Percentiles rank a stretch among this genome's conserved stretches.
These are phyloP conservation scores for Forsythia suspensa DNA, from an alignment of 257 asterid genomes.

Conservation along the genomic window DNA sequence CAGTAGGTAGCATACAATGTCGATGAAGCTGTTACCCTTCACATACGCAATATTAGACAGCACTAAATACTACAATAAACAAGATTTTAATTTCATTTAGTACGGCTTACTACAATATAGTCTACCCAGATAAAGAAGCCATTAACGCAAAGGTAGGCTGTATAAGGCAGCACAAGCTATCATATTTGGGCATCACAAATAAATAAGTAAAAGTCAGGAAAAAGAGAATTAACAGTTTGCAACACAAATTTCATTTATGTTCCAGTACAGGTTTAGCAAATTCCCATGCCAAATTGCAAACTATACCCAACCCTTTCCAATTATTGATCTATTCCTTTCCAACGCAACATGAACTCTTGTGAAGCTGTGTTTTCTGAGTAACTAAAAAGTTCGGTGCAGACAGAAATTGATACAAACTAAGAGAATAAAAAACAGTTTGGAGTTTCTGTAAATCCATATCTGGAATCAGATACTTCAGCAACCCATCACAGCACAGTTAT, in stretches of 20 bases:
- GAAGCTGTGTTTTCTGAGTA: background rate
- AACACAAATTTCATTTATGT: background rate
- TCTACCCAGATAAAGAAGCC: background rate
- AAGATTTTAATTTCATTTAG: no score
- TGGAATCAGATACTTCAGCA: constrained; percentile 42
- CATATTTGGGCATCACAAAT: background rate
- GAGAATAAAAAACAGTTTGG: background rate
- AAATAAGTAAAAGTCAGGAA: background rate
- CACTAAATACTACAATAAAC: background rate
- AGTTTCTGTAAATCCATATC: background rate
- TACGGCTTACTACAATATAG: background rate
- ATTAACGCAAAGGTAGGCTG: background rate
- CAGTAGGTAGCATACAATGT: no score
- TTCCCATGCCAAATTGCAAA: background rate
- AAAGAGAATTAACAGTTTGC: background rate
- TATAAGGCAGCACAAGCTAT: background rate
- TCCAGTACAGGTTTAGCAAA: background rate
- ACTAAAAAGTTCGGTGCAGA: background rate
- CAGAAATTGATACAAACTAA: background rate
- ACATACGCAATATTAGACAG: no score
- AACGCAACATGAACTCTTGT: no score
- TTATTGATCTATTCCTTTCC: no score
- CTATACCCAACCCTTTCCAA: background rate
- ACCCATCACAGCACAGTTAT: constrained; percentile 92
- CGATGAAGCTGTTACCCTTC: no score